phyloP scores from a whole-genome alignment of 768 basidiomycete genomes.

The Suillus occidentalis region DNA sequence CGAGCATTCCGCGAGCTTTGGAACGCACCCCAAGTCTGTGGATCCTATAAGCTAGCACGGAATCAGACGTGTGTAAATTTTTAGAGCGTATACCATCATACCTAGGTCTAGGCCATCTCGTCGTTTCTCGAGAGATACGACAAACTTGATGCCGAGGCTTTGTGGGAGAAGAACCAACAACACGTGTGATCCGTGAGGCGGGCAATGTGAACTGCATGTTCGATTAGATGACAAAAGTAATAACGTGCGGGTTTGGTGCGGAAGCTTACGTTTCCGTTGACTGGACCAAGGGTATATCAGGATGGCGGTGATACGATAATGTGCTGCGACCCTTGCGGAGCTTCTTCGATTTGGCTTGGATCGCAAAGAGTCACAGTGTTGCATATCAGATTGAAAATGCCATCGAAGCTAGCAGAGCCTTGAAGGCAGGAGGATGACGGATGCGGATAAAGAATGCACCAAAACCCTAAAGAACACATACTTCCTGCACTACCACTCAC shows the following conservation, averaged over 20 bases:
- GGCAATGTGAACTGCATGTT: background rate
- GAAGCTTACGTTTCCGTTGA: background rate
- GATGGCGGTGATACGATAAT: background rate
- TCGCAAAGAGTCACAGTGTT: background rate
- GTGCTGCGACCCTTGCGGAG: too few relatives aligned
- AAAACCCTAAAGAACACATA: background rate
- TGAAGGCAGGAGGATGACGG: background rate
- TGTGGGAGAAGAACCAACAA: slow-evolving; percentile 2
- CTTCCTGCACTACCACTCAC: background rate
- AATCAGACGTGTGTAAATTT: background rate
- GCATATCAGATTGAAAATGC: background rate
- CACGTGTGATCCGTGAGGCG: slow-evolving; percentile 8
- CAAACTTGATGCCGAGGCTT: background rate
- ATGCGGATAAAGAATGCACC: background rate
- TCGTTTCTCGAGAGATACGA: background rate
- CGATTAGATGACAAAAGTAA: slow-evolving; percentile 3
- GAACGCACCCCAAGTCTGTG: background rate
- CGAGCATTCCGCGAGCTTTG: background rate
- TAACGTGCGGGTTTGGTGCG: slow-evolving; percentile 3
- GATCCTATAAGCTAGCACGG: background rate
- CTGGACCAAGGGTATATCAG: background rate
- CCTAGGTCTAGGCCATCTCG: background rate
- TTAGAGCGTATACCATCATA: background rate
- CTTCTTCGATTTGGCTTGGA: background rate
- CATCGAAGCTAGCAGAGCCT: background rate